Percentiles rank a stretch among this genome's conserved stretches.
phyloP scores from a whole-genome alignment of 2,329 filamentous ascomycete species.

The Bipolaris sorokiniana region DNA sequence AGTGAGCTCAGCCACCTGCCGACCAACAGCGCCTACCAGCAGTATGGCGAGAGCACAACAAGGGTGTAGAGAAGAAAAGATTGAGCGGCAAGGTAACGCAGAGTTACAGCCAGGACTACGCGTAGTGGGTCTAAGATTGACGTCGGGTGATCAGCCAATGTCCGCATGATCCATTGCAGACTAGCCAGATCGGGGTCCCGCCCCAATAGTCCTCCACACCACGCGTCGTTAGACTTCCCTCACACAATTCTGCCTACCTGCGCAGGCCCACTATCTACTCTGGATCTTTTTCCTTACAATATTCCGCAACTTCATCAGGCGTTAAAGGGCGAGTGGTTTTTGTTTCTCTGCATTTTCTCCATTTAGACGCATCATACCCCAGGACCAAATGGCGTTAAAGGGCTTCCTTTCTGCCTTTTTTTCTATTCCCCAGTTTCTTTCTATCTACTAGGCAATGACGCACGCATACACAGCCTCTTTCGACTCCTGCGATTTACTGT shows the following conservation, averaged over 20 bases:
- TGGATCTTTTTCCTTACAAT: slow-evolving; percentile 13
- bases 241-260: slow-evolving; percentile 25
- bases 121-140: slow-evolving; percentile 32
- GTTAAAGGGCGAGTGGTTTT: slow-evolving; percentile 20
- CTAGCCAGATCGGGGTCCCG: slow-evolving; percentile 33
- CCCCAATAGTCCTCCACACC: slow-evolving; percentile 35
- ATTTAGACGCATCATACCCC: slow-evolving; percentile 44
- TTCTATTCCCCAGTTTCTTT: slow-evolving; percentile 7
- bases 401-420: slow-evolving; percentile 9
- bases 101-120: slow-evolving; percentile 24
- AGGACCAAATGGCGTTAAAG: slow-evolving; percentile 38
- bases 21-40: slow-evolving; percentile 42
- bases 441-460: slow-evolving; percentile 19
- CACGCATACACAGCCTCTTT: not conserved
- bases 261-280: slow-evolving; percentile 13
- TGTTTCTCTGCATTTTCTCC: slow-evolving; percentile 24
- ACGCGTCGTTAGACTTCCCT: slow-evolving; percentile 32
- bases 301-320: slow-evolving; percentile 21
- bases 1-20: slow-evolving; percentile 40
- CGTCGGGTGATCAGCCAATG: slow-evolving; percentile 44
- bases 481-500: not conserved
- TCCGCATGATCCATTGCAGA: slow-evolving; percentile 35
- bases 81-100: slow-evolving; percentile 12
- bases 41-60: slow-evolving; percentile 48
- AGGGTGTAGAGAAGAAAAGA: slow-evolving; percentile 36